Percentiles rank a stretch among this genome's conserved stretches.
Evolutionary conservation across 2,329 filamentous ascomycete genomes (phyloP).

Genomic region (Balansia obtecta): DNA sequence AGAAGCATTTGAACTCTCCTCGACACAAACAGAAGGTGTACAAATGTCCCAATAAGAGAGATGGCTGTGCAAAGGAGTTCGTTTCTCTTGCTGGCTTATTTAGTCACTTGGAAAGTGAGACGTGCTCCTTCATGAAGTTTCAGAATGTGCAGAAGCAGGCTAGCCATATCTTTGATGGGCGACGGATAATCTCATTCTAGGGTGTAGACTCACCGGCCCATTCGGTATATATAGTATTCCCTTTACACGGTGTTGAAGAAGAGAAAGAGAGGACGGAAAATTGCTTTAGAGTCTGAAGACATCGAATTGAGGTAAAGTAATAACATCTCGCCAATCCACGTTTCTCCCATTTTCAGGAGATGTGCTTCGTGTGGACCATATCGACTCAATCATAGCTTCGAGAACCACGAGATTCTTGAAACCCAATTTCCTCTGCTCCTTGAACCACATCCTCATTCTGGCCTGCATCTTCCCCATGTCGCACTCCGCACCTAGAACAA

Average conservation of each 20-base stretch:
- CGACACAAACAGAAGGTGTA: slow-evolving; percentile 24
- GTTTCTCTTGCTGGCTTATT: slow-evolving; percentile 25
- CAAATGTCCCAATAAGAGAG: slow-evolving; percentile 23
- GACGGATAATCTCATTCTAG: slow-evolving; percentile 5
- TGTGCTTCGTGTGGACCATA: slow-evolving; percentile 17
- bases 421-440: slow-evolving; percentile 19
- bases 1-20: slow-evolving; percentile 40
- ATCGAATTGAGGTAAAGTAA: slow-evolving; percentile 19
- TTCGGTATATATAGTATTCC: background rate
- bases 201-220: background rate
- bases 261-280: no score
- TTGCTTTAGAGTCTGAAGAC: slow-evolving; percentile 11
- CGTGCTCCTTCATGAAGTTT: slow-evolving; percentile 26
- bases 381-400: slow-evolving; percentile 17
- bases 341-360: slow-evolving; percentile 7
- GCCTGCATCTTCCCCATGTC: slow-evolving; percentile 13
- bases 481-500: slow-evolving; percentile 23
- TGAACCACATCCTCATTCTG: slow-evolving; percentile 19
- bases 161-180: background rate
- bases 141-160: slow-evolving; percentile 19
- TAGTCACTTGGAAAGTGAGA: slow-evolving; percentile 33
- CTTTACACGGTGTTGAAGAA: background rate
- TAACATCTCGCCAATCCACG: slow-evolving; percentile 21
- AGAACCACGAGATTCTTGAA: slow-evolving; percentile 21
- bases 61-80: slow-evolving; percentile 23